phyloP scores from a whole-genome alignment of 1,139 yeast genomes.

The Saccharomyces hybrid region DNA sequence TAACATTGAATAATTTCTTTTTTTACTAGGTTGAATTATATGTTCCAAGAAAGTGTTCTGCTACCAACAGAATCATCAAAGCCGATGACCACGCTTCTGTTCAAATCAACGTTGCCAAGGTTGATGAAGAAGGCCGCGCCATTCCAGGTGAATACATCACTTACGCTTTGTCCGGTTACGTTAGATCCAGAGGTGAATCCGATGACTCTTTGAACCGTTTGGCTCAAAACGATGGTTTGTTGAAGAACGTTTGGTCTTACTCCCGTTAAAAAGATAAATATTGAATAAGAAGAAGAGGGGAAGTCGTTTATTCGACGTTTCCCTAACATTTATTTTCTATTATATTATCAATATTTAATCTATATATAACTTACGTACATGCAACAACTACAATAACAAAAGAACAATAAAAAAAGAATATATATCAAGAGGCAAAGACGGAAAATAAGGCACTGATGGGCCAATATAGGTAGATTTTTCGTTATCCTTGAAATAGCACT shows the following conservation, averaged over 20 bases:
- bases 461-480: not conserved
- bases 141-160: constrained; percentile 87
- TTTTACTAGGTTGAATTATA: constrained; percentile 84
- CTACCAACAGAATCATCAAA: constrained; percentile 99
- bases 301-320: not conserved
- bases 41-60: constrained; percentile 99
- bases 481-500: not conserved
- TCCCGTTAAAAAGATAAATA: constrained; percentile 62
- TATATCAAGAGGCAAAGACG: not conserved
- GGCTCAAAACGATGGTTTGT: constrained; percentile 97
- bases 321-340: not conserved
- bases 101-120: constrained; percentile 80
- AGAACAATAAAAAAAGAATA: not conserved
- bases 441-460: not conserved
- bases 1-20: constrained; percentile 3
- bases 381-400: not conserved
- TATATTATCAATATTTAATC: not conserved
- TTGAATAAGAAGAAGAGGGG: not conserved
- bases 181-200: constrained; percentile 87
- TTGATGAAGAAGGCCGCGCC: constrained; percentile 94
- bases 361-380: not conserved
- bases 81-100: constrained; percentile 99
- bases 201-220: constrained; percentile 99
- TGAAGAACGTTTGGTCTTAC: constrained; percentile 98
- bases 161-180: constrained; percentile 95